Base-by-base conservation (phyloP, 2,329 filamentous ascomycete genomes). In the Myriosclerotinia scirpicola region DNA sequence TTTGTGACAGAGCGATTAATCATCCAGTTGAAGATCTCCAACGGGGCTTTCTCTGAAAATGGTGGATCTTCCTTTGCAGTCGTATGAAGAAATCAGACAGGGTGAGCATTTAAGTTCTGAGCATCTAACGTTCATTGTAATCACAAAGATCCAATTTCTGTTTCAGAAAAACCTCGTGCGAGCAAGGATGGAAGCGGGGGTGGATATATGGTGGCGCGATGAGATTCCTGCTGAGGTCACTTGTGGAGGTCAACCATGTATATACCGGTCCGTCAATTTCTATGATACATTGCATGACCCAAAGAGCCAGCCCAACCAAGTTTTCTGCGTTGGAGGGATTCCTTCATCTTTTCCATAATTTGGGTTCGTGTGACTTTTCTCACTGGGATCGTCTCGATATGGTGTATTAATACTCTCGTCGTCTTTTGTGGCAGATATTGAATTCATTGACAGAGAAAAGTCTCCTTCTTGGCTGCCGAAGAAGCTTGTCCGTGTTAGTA, bases 401-500 rank as follows among this genome's bases (percentile, higher is more conserved):
- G 55, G 68, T 20, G 48, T 55, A 44, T 48, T 20, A 17, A 46
- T 65, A 22, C 54, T 60, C 17, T 60, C 48, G 34, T 67, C 17
- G 12, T 42, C 70, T 52, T 66, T 70, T 66, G 80, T 73, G 11
- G 83, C 85, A 15, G 82, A 80, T 67, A 90, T 84, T 1, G 84
- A 85, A 40, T 76, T 77, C 67, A 90, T 77, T 1, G 81, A 79
- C 5, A 90, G 75, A 3, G 80, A 81, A 71, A 93, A 93, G 4
- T 86, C 80, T 3, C 91, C 91, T 69, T 90, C 81, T 76, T 93
- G 90, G 0, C 83, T 78, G 11, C 88, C 90, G 71, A 93, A 93
- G 80, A 92, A 93, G 77, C 90, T 92, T 46, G 67, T 78, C 62
- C 78, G 73, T 50, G 65, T 58, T 59, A 67, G 68, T 34, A n/a